phyloP scores from a whole-genome alignment of 2,329 filamentous ascomycete genomes.

The Cytospora mali region DNA sequence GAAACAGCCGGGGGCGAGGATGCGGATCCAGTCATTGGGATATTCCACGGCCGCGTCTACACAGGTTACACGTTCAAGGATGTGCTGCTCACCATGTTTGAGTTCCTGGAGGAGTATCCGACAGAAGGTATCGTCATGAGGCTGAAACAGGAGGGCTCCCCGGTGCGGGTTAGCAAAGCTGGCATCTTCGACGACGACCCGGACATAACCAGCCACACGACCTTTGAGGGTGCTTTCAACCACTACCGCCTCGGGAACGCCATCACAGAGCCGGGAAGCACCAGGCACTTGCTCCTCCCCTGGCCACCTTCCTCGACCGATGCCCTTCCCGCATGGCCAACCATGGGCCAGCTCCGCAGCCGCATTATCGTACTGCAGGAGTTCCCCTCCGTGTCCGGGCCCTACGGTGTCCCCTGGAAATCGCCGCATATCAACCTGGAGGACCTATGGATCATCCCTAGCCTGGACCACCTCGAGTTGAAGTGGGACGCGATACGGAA shows the following conservation, averaged over 20 bases:
- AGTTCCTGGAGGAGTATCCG: conserved; percentile 50
- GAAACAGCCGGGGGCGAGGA: conserved; percentile 36
- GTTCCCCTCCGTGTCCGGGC: conserved; percentile 38
- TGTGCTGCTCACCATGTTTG: conserved; percentile 47
- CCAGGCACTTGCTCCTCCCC: conserved; percentile 38
- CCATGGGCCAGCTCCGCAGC: conserved; percentile 48
- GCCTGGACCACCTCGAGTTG: conserved; percentile 45
- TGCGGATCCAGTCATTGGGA: conserved; percentile 38
- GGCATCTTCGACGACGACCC: conserved; percentile 11
- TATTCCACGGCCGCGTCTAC: conserved; percentile 50
- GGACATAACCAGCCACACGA: conserved; percentile 33
- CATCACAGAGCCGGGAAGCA: conserved; percentile 40
- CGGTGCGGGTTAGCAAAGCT: conserved; percentile 32
- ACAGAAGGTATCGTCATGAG: conserved; percentile 53
- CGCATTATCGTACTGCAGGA: conserved; percentile 53
- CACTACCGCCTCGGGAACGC: conserved; percentile 41
- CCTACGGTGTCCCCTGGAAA: conserved; percentile 50
- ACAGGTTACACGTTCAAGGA: conserved; percentile 49
- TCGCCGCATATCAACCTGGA: conserved; percentile 49
- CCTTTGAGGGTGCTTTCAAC: conserved; percentile 52
- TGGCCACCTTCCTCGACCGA: conserved; percentile 3
- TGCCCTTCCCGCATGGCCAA: conserved; percentile 39
- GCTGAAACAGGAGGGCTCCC: conserved; percentile 50
- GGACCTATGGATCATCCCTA: conserved; percentile 50
- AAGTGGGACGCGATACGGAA: conserved; percentile 50